Evolutionary conservation across 371 early-diverging fungal species (phyloP).

Genomic region (Ordospora pajunii): DNA sequence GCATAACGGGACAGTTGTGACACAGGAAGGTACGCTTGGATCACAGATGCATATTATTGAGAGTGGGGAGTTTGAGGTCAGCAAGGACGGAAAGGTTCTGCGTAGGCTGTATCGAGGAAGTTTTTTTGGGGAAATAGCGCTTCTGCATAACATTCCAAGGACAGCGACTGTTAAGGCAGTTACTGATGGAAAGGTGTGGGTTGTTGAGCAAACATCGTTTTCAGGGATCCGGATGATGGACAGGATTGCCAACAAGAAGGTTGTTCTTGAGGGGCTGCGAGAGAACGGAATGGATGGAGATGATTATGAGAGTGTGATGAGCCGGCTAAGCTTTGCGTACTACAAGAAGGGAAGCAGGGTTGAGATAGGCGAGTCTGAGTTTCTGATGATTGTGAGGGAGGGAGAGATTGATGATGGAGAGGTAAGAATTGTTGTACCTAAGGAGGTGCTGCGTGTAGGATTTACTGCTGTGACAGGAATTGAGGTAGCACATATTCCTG

Average conservation of each 20-base stretch:
- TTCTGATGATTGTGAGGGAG: conserved; percentile 7
- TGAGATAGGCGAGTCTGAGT: not conserved
- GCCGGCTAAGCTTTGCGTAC: conserved; percentile 12
- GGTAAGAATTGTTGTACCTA: not conserved
- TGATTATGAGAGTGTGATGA: conserved; percentile 23
- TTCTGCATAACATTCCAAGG: conserved; percentile 83
- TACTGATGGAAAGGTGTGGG: conserved; percentile 75
- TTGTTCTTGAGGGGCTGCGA: conserved; percentile 25
- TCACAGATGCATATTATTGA: conserved; percentile 93
- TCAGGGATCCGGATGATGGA: conserved; percentile 47
- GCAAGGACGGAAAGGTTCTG: conserved; percentile 63
- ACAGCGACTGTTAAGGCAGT: conserved; percentile 76
- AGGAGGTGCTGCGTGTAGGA: not conserved
- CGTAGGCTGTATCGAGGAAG: conserved; percentile 49
- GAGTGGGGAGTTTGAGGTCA: conserved; percentile 79
- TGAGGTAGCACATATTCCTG: not conserved
- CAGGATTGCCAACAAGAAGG: conserved; percentile 35
- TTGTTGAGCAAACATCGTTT: conserved; percentile 58
- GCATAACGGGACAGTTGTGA: conserved; percentile 67
- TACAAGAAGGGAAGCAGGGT: conserved; percentile 3
- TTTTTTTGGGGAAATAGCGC: conserved; percentile 84
- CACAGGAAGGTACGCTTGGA: conserved; percentile 84
- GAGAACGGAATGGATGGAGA: conserved; percentile 11
- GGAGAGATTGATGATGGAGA: conserved; percentile 18
- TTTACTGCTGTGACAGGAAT: conserved; percentile 6